Evolutionary conservation across 2,329 filamentous ascomycete genomes (phyloP), one percentile per base, ranked within the genome.

Genomic region (Neospermospora avenae): DNA sequence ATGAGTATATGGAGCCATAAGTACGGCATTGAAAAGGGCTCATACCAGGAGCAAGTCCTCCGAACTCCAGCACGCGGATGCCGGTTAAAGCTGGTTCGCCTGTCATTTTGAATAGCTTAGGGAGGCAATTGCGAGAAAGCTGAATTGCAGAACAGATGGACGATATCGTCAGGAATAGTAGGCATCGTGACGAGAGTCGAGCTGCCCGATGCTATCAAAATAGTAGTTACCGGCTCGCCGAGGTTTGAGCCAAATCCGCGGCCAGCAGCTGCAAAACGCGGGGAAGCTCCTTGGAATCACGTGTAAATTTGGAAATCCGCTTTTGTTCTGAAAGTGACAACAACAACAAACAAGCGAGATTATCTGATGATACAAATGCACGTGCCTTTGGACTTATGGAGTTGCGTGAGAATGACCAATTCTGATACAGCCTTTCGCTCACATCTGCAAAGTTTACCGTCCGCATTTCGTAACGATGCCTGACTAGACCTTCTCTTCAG

Each of bases 21-120:
- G 22, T 10, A 18, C 31, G 24, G n/a, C 31, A 25, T 22, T 79
- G 77, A 58, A 84, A 72, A 66, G 80, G 81, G 74, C 3, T 11
- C 16, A 39, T 54, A 80, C 81, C 81, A 68, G 82, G 82, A 52
- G 82, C 82, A 31, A 89, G 75, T 28, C 85, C 85, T 24, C 83
- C 85, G 66, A 89, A 83, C 71, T 89, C 86, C 41, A 89, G 77
- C 34, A 88, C 85, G n/a, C 81, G 78, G 58, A 87, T 73, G 64
- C 83, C 84, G 13, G 77, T 74, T 31, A 89, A 76, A 4, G 84
- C 81, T 42, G 76, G 68, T 58, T 67, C 60, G 31, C 62, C 60
- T 42, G 59, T 51, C 70, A 73, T 72, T 16, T 7, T 62, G 48
- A 46, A 22, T 55, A 18, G 25, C 13, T 34, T 11, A 55, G 2